Conservation (phyloP, 2,329 filamentous ascomycete species). For the Didymella sp. region DNA sequence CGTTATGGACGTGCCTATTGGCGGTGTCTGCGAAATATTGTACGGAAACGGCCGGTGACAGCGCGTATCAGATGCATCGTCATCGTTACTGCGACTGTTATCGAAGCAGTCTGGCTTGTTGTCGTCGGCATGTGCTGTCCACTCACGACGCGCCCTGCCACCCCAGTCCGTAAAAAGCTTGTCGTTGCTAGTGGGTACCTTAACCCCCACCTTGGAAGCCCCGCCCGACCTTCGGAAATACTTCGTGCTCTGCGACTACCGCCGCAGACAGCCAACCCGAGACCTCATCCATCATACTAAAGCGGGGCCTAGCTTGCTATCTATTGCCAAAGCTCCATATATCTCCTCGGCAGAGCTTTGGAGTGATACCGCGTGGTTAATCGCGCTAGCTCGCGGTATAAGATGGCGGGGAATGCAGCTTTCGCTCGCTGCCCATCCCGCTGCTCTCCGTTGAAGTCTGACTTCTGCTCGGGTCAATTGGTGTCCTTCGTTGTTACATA, state of each 20-base stretch:
- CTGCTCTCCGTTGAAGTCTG: constrained; percentile 10
- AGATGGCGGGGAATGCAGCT: constrained; percentile 17
- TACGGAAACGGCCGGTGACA: constrained; percentile 67
- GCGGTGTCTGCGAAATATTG: constrained; percentile 91
- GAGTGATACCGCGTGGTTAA: constrained; percentile 1
- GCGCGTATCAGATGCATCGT: constrained; percentile 17
- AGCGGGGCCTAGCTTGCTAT: constrained; percentile 17
- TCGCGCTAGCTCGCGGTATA: constrained; percentile 24
- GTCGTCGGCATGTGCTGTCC: not conserved
- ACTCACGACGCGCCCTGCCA: constrained; percentile 14
- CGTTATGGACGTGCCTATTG: constrained; percentile 94
- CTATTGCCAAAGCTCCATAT: constrained; percentile 16
- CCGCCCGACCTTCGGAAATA: constrained; percentile 30
- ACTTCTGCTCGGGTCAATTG: constrained; percentile 16
- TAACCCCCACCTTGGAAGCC: constrained; percentile 31
- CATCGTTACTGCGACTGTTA: constrained; percentile 23
- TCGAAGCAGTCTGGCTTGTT: not conserved
- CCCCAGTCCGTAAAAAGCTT: constrained; percentile 24
- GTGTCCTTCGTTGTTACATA: constrained; percentile 7
- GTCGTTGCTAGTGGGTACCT: constrained; percentile 19
- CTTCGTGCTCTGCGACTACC: constrained; percentile 22
- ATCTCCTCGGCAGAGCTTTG: constrained; percentile 27
- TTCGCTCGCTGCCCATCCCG: constrained; percentile 2
- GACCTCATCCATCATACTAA: not conserved
- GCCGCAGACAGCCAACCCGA: constrained; percentile 14